A percentile compares a stretch with the other conserved stretches of the same genome.
These are phyloP conservation scores for Amanita pseudoporphyria DNA, from an alignment of 768 basidiomycete species.

Conservation along the genomic window DNA sequence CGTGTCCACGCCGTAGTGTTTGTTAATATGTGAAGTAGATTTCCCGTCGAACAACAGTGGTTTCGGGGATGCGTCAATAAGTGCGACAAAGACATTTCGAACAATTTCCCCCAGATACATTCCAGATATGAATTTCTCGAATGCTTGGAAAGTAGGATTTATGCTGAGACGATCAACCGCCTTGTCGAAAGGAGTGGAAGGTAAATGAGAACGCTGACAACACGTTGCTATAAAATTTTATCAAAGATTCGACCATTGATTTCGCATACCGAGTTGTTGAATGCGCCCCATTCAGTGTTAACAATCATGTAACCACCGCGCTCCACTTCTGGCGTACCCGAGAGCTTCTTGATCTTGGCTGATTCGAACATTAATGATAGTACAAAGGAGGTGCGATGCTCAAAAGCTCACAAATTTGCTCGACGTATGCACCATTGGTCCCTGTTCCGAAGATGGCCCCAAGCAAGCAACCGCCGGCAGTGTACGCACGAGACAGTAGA, in stretches of 20 bases:
- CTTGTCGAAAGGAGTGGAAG: conserved; percentile 86
- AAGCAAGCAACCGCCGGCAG: conserved; percentile 82
- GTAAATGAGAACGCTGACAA: conserved; percentile 68
- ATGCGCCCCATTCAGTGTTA: conserved; percentile 98
- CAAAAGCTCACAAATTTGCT: conserved; percentile 48
- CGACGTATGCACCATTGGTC: conserved; percentile 97
- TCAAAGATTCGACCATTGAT: neutral
- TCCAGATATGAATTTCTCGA: conserved; percentile 97
- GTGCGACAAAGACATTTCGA: conserved; percentile 72
- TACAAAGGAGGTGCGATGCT: neutral
- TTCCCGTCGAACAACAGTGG: conserved; percentile 75
- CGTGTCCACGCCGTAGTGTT: conserved; percentile 91
- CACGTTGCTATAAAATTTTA: neutral
- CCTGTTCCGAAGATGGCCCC: conserved; percentile 97
- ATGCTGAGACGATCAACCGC: conserved; percentile 89
- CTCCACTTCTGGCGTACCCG: conserved; percentile 45
- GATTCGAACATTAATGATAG: neutral
- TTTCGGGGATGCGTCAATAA: conserved; percentile 68
- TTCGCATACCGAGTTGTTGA: conserved; percentile 76
- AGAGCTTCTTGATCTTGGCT: conserved; percentile 79
- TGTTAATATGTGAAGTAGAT: conserved; percentile 64
- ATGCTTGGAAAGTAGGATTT: conserved; percentile 88
- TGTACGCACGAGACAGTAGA: conserved; percentile 86
- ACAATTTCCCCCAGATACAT: conserved; percentile 98
- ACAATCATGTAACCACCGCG: conserved; percentile 82